Percentiles rank a stretch among this genome's conserved stretches.
These are phyloP conservation scores for Leptographium lundbergii DNA, from an alignment of 2,329 filamentous ascomycete species.

Conservation along the genomic window DNA sequence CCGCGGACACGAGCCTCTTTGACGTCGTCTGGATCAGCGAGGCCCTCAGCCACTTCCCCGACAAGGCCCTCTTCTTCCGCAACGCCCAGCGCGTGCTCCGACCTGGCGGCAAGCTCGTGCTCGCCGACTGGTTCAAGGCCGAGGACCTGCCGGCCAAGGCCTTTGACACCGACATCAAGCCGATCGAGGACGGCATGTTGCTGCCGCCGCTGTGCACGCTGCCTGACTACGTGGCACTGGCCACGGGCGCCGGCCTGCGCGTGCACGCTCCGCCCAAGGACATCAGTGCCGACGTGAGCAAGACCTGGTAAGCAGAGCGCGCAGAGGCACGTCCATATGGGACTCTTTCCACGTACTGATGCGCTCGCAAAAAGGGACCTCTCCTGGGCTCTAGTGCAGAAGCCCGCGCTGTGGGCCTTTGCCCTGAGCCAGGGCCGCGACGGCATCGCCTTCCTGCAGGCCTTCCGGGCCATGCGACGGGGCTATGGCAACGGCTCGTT, in stretches of 20 bases:
- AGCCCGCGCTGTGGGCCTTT: slow-evolving; percentile 47
- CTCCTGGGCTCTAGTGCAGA: slow-evolving; percentile 47
- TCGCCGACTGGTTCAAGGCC: slow-evolving; percentile 51
- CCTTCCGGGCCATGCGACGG: slow-evolving; percentile 47
- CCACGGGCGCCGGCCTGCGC: slow-evolving; percentile 33
- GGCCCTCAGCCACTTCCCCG: slow-evolving; percentile 45
- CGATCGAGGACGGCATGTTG: slow-evolving; percentile 51
- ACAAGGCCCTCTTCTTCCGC: slow-evolving; percentile 45
- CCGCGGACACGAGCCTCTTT: slow-evolving; percentile 21
- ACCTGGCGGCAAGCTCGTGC: slow-evolving; percentile 36
- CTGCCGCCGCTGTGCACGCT: slow-evolving; percentile 43
- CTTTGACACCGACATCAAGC: slow-evolving; percentile 40
- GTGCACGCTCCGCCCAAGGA: slow-evolving; percentile 35
- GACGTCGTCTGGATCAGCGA: slow-evolving; percentile 51
- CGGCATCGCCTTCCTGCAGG: slow-evolving; percentile 46
- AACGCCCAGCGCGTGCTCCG: slow-evolving; percentile 37
- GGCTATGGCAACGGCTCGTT: slow-evolving; percentile 47
- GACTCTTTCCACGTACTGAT: background rate
- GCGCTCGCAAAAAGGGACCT: slow-evolving; percentile 36
- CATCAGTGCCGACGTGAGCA: slow-evolving; percentile 44
- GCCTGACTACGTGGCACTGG: slow-evolving; percentile 37
- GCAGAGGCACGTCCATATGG: background rate
- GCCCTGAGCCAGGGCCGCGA: slow-evolving; percentile 47
- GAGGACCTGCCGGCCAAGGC: slow-evolving; percentile 29
- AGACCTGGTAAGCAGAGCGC: slow-evolving; percentile 39